Conservation (phyloP, 768 basidiomycete genomes). For the Cantharellus cinnabarinus region DNA sequence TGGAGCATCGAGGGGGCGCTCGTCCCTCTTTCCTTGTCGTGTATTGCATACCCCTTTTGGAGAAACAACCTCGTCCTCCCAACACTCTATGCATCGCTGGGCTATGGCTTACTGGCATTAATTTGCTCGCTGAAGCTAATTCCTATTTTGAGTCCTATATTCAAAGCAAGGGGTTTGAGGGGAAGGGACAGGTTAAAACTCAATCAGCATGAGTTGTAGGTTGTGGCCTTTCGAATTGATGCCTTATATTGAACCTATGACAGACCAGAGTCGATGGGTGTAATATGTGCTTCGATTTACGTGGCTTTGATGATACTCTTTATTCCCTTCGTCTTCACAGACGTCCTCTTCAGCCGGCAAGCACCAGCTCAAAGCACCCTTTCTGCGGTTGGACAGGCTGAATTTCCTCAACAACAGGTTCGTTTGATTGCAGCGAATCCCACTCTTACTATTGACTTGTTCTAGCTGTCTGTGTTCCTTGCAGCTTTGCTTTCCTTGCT, state of each 20-base stretch:
- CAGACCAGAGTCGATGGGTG: constrained; percentile 87
- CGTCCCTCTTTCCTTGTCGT: no score
- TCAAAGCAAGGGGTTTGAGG: constrained; percentile 61
- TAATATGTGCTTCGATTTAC: constrained; percentile 79
- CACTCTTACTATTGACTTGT: not conserved
- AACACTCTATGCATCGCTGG: constrained; percentile 50
- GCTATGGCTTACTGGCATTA: constrained; percentile 71
- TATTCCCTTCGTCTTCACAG: constrained; percentile 87
- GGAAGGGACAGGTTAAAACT: constrained; percentile 78
- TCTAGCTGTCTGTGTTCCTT: constrained; percentile 73
- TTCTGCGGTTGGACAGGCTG: constrained; percentile 29
- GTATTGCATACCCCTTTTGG: no score
- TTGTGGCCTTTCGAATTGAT: no score
- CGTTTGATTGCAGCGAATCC: not conserved
- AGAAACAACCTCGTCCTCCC: constrained; percentile 10
- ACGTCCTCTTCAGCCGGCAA: constrained; percentile 14
- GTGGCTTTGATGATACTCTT: constrained; percentile 75
- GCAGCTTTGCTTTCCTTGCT: constrained; percentile 83
- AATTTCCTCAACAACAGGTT: constrained; percentile 55
- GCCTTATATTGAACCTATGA: not conserved
- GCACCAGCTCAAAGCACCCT: not conserved
- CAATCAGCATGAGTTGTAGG: constrained; percentile 46
- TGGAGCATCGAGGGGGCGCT: no score
- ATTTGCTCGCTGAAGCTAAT: constrained; percentile 55
- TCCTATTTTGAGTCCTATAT: constrained; percentile 63